Base-by-base conservation (phyloP, 495 filamentous ascomycete genomes). In the Penicillium fimorum region DNA sequence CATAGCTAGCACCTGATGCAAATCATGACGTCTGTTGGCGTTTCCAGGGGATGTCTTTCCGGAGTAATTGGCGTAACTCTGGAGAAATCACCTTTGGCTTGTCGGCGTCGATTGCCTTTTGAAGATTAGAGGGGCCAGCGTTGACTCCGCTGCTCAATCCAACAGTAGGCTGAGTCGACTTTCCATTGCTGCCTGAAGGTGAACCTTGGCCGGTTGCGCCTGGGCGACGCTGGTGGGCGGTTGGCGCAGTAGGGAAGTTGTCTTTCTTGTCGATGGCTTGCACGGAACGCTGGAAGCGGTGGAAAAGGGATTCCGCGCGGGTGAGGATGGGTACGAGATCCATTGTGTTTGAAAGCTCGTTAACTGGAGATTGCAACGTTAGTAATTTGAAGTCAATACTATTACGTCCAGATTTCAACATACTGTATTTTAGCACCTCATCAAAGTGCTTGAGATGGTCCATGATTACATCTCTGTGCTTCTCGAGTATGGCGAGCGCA, bases 401-500 rank as follows among this genome's bases (percentile, higher is more conserved):
- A 20, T 5, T 38, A 33, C 29, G 5, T 29, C 47, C 7, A 7
- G 35, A n/a, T 42, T 38, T 44, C 13, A 37, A 76, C 87, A 50
- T 81, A 93, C 90, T 81, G 65, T 97, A 97, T 79, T 98, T 98
- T 22, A 98, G 72, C 27, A 98, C 92, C 69, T 97, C 95, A 62
- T 98, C 94, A 74, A 98, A 98, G 61, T 91, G 87, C 71, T 90
- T 87, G 45, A 97, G 74, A 77, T 97, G 94, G 33, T 86, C 83
- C 87, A 98, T 96, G 47, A 98, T 96, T 4, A 97, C 89, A 60
- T 87, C 84, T 24, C 94, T 77, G 69, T 98, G 95, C 69, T 91
- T 94, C 76, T 98, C 95, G n/a, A 98, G 69, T 40, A 98, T 94
- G 0, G 93, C 93, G 15, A 98, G 72, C 0, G 94, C 94, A 51